Evolutionary conservation across 179 eudicot species (phyloP), one percentile per base, ranked within the genome.

Genomic region (Drosera spatulata): DNA sequence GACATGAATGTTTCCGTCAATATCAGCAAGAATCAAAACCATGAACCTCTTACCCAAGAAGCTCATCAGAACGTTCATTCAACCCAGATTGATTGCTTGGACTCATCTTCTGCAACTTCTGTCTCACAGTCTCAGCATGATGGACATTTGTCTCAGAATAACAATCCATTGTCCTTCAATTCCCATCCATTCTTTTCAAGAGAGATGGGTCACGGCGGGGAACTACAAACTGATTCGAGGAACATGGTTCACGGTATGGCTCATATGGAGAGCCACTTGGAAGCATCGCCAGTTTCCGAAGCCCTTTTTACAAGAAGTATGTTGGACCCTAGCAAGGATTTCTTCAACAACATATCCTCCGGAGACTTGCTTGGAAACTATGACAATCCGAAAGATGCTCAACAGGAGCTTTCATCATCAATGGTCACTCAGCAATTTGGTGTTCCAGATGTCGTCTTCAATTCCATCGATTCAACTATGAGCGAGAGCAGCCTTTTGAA

Each of bases 401-500:
- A 86, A 47, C 89, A 81, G 7, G 96, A 93, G 69, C 90, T 82
- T 13, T 84, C 95, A 33, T 84, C 99, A 10, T 89, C 99, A 39
- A 79, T 93, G 84, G 94, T 93, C 60, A 82, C 94, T 3, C 91
- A 93, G 68, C 85, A 96, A 51, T 93, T 89, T 77, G 98, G 98
- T 54, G 88, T 93, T 52, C 93, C 95, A 10, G 99, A 93, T 63
- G 75, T 93, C 73, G 71, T 81, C 13, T 93, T 86, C 74, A 87
- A 83, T 55, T 81, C 95, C 1, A 79, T 84, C 67, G 99, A 89
- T 71, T 85, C 97, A 51, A 72, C 80, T 1, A 81, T 93, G 49
- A 84, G 81, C 54, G 95, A 94, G 43, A 72, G 77, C 63, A 74
- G 81, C 67, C 85, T 94, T 58, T 64, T 90, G 84, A 90, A 83